phyloP scores from a whole-genome alignment of 768 basidiomycete genomes.

The Rhodosporidiobolus odoratus region DNA sequence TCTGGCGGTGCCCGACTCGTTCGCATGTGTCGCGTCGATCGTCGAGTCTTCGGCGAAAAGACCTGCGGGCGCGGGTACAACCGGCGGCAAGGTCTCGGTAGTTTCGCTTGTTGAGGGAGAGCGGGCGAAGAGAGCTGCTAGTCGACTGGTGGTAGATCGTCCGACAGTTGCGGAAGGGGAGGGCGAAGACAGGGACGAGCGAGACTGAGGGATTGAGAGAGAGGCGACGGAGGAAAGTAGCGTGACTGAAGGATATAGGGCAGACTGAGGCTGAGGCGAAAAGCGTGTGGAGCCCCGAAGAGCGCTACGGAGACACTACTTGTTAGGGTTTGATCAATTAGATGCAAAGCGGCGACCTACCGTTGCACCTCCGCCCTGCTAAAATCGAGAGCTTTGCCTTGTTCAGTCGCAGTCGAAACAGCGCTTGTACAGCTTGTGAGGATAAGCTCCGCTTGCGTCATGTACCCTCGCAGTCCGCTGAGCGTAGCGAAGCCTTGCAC shows the following conservation, averaged over 20 bases:
- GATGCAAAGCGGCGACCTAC: slow-evolving; percentile 56
- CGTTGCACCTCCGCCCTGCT: slow-evolving; percentile 48
- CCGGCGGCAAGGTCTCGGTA: slow-evolving; percentile 5
- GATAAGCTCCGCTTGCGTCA: slow-evolving; percentile 6
- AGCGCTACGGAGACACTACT: slow-evolving; percentile 51
- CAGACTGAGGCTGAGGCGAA: neutral
- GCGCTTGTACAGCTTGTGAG: slow-evolving; percentile 16
- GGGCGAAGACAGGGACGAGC: slow-evolving; percentile 43
- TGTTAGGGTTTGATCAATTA: slow-evolving; percentile 44
- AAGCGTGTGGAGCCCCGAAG: slow-evolving; percentile 48
- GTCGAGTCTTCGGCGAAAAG: neutral
- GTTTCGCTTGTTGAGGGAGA: slow-evolving; percentile 38
- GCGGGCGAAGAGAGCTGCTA: slow-evolving; percentile 47
- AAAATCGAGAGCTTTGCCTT: slow-evolving; percentile 51
- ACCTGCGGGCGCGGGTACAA: slow-evolving; percentile 12
- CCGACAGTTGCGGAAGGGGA: slow-evolving; percentile 45
- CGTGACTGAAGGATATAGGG: slow-evolving; percentile 14
- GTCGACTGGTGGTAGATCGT: slow-evolving; percentile 39
- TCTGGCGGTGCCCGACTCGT: accelerated
- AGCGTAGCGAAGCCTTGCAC: slow-evolving; percentile 59
- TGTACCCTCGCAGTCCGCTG: slow-evolving; percentile 71
- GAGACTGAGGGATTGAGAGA: slow-evolving; percentile 43
- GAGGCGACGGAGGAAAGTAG: slow-evolving; percentile 10
- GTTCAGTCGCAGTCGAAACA: neutral
- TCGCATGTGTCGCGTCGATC: neutral